phyloP scores from a whole-genome alignment of 768 basidiomycete species.

The Leucocoprinus leucothites region DNA sequence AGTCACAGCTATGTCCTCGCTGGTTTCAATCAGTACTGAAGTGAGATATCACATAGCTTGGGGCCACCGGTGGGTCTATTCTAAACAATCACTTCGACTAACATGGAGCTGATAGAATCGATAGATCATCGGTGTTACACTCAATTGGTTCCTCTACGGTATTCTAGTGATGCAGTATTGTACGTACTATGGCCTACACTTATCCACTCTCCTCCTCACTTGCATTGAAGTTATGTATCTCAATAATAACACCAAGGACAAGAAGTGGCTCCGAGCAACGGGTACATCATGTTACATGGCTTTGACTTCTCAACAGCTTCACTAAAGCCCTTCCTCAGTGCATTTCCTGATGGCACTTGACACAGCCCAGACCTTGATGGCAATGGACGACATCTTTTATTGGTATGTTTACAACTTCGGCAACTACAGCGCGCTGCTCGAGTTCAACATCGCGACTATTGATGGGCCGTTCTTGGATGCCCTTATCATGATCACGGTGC shows the following conservation, averaged over 20 bases:
- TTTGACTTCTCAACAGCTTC: background rate
- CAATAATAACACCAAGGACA: background rate
- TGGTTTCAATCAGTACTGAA: too few relatives aligned
- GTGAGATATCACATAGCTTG: too few relatives aligned
- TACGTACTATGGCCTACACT: background rate
- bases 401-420: slow-evolving; percentile 10
- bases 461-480: slow-evolving; percentile 4
- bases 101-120: background rate
- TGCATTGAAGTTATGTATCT: background rate
- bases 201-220: background rate
- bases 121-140: slow-evolving; percentile 2
- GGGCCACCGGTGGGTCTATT: too few relatives aligned
- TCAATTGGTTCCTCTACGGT: slow-evolving; percentile 12
- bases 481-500: slow-evolving; percentile 1
- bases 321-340: background rate
- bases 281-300: background rate
- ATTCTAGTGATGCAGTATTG: slow-evolving; percentile 12
- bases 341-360: slow-evolving; percentile 4
- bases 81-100: too few relatives aligned
- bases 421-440: background rate
- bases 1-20: too few relatives aligned
- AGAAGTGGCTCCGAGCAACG: background rate
- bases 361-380: slow-evolving; percentile 6
- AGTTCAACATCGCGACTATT: slow-evolving; percentile 1
- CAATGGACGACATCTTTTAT: slow-evolving; percentile 1